A percentile compares a stretch with the other conserved stretches of the same genome.
These are phyloP conservation scores for Pisolithus tinctorius DNA, from an alignment of 768 basidiomycete genomes.

Conservation along the genomic window DNA sequence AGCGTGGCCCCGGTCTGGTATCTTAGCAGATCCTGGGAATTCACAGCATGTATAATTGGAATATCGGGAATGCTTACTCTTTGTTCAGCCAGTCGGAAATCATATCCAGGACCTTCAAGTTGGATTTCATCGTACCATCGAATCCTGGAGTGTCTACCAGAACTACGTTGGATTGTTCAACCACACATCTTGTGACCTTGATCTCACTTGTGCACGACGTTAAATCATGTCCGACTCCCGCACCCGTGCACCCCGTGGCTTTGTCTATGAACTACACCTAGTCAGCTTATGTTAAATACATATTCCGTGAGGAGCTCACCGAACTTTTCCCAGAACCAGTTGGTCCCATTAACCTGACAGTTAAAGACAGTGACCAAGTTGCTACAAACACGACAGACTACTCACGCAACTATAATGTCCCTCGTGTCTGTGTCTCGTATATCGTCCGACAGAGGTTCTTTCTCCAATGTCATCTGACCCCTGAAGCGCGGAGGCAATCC, in stretches of 20 bases:
- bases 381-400: too few species aligned
- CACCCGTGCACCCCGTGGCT: conserved; percentile 1
- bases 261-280: conserved; percentile 7
- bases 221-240: conserved; percentile 5
- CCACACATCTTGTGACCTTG: conserved; percentile 1
- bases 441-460: too few species aligned
- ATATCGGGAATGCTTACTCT: not conserved
- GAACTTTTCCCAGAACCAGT: conserved; percentile 14
- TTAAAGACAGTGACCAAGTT: too few species aligned
- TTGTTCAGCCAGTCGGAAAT: conserved; percentile 15
- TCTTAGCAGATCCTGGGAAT: not conserved
- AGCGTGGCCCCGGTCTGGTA: conserved; percentile 12
- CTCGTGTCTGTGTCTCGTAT: too few species aligned
- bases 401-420: too few species aligned
- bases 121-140: conserved; percentile 13
- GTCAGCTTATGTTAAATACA: not conserved
- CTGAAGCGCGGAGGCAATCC: too few species aligned
- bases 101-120: conserved; percentile 6
- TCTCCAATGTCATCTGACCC: too few species aligned
- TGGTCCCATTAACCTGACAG: not conserved
- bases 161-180: conserved; percentile 4
- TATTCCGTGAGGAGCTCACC: conserved; percentile 1
- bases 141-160: conserved; percentile 22
- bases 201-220: conserved; percentile 8
- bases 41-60: too few species aligned